Conservation (phyloP, 1,284 basidiomycete species). For the Testicularia cyperi region DNA sequence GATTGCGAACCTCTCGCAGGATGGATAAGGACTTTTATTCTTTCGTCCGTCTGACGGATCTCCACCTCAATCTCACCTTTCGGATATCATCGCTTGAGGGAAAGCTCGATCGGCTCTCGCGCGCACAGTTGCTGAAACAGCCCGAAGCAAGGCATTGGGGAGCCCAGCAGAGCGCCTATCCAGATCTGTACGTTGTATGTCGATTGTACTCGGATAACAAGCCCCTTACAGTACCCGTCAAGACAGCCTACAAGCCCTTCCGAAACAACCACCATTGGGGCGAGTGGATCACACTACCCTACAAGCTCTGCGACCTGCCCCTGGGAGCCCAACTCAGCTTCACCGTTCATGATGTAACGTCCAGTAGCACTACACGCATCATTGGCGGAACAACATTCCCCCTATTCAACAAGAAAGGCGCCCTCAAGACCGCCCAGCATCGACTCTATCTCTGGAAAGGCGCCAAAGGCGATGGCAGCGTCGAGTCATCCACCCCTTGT, state of each 20-base stretch:
- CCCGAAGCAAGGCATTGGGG: constrained; percentile 40
- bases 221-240: constrained; percentile 82
- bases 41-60: constrained; percentile 50
- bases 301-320: constrained; percentile 86
- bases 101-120: constrained; percentile 22
- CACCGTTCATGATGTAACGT: constrained; percentile 84
- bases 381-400: constrained; percentile 86
- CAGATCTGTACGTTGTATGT: constrained; percentile 88
- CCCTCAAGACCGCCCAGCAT: constrained; percentile 74
- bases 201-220: constrained; percentile 91
- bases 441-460: constrained; percentile 80
- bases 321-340: constrained; percentile 84
- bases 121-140: constrained; percentile 27
- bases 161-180: constrained; percentile 64
- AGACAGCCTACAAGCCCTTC: constrained; percentile 90
- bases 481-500: constrained; percentile 74
- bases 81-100: constrained; percentile 50
- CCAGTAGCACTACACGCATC: constrained; percentile 68
- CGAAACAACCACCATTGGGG: constrained; percentile 69
- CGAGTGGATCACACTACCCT: constrained; percentile 85
- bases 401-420: constrained; percentile 88
- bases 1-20: neutral
- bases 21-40: constrained; percentile 57
- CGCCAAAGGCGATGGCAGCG: constrained; percentile 78
- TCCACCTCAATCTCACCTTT: constrained; percentile 38